These are phyloP conservation scores for Amanita phalloides DNA, from an alignment of 768 basidiomycete species.

Conservation along the genomic window DNA sequence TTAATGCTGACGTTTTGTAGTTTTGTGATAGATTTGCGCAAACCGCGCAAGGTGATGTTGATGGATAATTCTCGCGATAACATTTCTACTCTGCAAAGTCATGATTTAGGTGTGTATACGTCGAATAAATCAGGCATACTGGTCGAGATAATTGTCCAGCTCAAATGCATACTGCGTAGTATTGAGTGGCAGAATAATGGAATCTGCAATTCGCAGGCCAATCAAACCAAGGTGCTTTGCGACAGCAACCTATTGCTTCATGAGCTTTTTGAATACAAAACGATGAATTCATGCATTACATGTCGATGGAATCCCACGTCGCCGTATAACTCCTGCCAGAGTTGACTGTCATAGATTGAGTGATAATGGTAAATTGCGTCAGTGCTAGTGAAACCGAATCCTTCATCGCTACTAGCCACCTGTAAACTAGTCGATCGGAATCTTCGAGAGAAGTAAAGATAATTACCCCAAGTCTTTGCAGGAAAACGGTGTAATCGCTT, in stretches of 20 bases:
- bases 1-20: slow-evolving; percentile 40
- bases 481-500: slow-evolving; percentile 87
- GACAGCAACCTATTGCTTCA: slow-evolving; percentile 39
- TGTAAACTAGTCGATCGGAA: slow-evolving; percentile 3
- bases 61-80: slow-evolving; percentile 13
- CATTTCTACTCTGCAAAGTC: slow-evolving; percentile 34
- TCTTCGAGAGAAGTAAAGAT: not conserved
- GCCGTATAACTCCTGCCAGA: slow-evolving; percentile 66
- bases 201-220: slow-evolving; percentile 50
- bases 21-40: slow-evolving; percentile 34
- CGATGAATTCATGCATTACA: slow-evolving; percentile 24
- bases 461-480: slow-evolving; percentile 57
- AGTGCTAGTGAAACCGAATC: slow-evolving; percentile 27
- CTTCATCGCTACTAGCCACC: slow-evolving; percentile 35
- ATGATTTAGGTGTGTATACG: not conserved
- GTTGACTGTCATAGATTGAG: slow-evolving; percentile 62
- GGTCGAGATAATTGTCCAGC: slow-evolving; percentile 48
- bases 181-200: slow-evolving; percentile 61
- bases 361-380: slow-evolving; percentile 73
- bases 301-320: slow-evolving; percentile 72
- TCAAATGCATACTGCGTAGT: slow-evolving; percentile 68
- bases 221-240: slow-evolving; percentile 59
- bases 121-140: slow-evolving; percentile 25
- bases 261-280: not conserved
- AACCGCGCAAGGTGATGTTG: slow-evolving; percentile 24